Evolutionary conservation across 805 yeast species (phyloP), one percentile per base, ranked within the genome.

Genomic region (Kuraishia capsulata): DNA sequence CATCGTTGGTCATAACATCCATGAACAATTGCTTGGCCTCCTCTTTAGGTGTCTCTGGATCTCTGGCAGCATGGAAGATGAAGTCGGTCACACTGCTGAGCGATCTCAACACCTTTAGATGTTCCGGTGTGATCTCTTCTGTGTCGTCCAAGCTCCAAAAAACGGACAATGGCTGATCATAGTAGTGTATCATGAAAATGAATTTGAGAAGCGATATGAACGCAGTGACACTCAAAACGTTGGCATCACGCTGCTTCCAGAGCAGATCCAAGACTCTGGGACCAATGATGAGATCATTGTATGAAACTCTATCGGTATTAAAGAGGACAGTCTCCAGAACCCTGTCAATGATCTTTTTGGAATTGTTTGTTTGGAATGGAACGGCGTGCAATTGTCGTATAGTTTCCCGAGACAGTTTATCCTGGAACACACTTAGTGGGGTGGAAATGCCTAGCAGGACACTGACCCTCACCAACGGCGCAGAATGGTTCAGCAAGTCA

Each of bases 181-280:
- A 59, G 41, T 54, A 59, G 39, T 59, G 63, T 20, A 49, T 44
- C 64, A 59, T 59, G 36, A 55, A 57, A 16, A 55, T 47, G 17
- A 56, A 40, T 25, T 59, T 59, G 51, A 59, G 52, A 36, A 48
- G 45, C 36, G 53, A 48, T 25, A 51, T 47, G 37, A 59, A 57
- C 23, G 56, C 54, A 3, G 47, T 30, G 26, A 58, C 48, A 44
- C 61, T 56, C 11, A 57, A 20, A 5, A 21, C 3, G 44, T 33
- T 45, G 40, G n/a, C 49, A 45, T 33, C 49, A 50, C 40, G 41
- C 35, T 18, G 19, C 13, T 26, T 18, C 14, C 49, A 37, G 19
- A 59, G 43, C 33, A 56, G 51, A n/a, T 49, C 42, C 18, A 58
- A 40, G n/a, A 58, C 50, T 25, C 51, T 35, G 1, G 61, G 62